Evolutionary conservation across 192 early-diverging fungal species (phyloP).

Genomic region (Obelidium mucronatum): DNA sequence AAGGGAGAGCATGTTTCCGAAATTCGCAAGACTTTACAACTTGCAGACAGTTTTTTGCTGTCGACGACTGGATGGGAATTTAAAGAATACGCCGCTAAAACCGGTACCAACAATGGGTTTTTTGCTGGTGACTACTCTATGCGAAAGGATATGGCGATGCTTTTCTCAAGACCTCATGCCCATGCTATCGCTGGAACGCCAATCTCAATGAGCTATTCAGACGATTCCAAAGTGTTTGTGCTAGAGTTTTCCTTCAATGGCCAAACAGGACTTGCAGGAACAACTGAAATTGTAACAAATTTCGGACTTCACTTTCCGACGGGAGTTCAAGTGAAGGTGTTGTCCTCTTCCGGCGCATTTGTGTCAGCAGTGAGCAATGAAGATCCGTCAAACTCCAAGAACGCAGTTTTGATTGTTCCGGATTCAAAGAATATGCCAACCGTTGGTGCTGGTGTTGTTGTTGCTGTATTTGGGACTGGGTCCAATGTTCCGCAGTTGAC

Average conservation of each 20-base stretch:
- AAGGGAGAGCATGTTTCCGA: not conserved
- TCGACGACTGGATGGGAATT: conserved; percentile 35
- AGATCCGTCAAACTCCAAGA: not conserved
- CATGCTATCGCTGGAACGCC: conserved; percentile 33
- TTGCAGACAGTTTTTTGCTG: conserved; percentile 1
- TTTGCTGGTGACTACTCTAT: conserved; percentile 10
- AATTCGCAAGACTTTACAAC: not conserved
- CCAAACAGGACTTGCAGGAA: not conserved
- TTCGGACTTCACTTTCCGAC: conserved; percentile 12
- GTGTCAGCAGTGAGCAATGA: not conserved
- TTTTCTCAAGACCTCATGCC: conserved; percentile 25
- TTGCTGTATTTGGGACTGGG: not conserved
- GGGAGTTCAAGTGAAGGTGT: conserved; percentile 3
- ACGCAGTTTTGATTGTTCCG: not conserved
- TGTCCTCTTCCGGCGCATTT: not conserved
- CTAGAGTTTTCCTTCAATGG: conserved; percentile 19
- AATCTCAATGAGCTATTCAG: not conserved
- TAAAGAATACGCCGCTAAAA: conserved; percentile 27
- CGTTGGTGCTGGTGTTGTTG: not conserved
- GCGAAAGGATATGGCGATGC: conserved; percentile 24
- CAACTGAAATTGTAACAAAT: conserved; percentile 30
- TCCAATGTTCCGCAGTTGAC: conserved; percentile 20
- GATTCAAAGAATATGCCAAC: not conserved
- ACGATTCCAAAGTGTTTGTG: not conserved
- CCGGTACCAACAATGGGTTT: conserved; percentile 34